Conservation (phyloP, 192 early-diverging fungal genomes). For the Rhizophagus clarus region DNA sequence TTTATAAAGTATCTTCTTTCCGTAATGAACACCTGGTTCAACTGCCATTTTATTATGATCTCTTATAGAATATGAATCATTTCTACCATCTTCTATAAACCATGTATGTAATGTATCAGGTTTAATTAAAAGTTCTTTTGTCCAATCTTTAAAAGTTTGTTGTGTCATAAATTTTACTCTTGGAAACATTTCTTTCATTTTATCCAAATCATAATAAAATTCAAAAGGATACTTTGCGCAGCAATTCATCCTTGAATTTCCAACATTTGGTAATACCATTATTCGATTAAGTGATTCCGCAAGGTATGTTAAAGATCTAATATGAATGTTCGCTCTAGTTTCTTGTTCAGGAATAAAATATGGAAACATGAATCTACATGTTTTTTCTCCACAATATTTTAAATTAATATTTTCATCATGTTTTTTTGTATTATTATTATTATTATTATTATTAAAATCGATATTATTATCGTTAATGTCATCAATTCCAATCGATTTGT, state of each 20-base stretch:
- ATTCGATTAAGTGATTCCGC: not conserved
- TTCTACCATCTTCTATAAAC: not conserved
- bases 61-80: not conserved
- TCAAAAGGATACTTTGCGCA: not conserved
- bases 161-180: not conserved
- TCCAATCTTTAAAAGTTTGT: constrained; percentile 3
- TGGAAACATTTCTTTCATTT: not conserved
- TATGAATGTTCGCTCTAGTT: not conserved
- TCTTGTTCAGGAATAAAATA: constrained; percentile 8
- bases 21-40: not conserved
- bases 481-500: too few relatives aligned
- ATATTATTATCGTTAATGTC: too few relatives aligned
- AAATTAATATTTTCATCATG: not conserved
- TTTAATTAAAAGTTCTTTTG: not conserved
- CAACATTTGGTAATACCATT: not conserved
- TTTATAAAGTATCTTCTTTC: not conserved
- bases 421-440: too few relatives aligned
- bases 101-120: not conserved
- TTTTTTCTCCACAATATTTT: not conserved
- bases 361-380: constrained; percentile 12
- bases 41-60: not conserved
- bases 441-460: too few relatives aligned
- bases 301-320: not conserved
- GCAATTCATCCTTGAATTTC: not conserved
- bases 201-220: constrained; percentile 16